Base-by-base conservation (phyloP, 2,329 filamentous ascomycete genomes). In the Colletotrichum gloeosporioides region DNA sequence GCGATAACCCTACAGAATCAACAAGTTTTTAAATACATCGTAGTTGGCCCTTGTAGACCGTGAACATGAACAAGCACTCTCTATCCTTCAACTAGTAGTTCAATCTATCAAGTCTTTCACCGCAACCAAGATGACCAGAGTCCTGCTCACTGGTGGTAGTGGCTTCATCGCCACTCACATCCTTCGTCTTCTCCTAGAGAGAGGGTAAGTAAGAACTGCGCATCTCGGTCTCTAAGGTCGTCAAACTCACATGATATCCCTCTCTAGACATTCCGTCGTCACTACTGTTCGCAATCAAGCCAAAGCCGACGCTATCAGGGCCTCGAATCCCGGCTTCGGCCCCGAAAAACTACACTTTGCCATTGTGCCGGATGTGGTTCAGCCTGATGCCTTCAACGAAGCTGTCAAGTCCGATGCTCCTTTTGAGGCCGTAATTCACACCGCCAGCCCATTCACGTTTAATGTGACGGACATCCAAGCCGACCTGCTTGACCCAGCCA, bases 291-390 rank as follows among this genome's bases (percentile, higher is more conserved):
- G 90, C 61, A 87, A 86, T 59, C 85, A 90, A 77, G 85, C 86
- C 53, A 91, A 91, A 80, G 90, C 90, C 22, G 78, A 85, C 65
- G 86, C 85, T 77, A 89, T 92, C 76, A 86, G 86, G 53, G 83
- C 85, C 63, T 87, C 89, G 10, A 86, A 90, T 80, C 84, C 88
- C 1, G 81, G 82, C 18, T 81, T 86, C 74, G 81, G 9, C 22
- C 22, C 80, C 68, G 85, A 9, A 18, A 85, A 85, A 36, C 87
- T 92, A 22, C 81, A 84, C 34, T 25, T 59, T 29, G 25, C n/a
- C 69, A 92, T 97, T 78, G 95, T 98, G 25, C 91, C 93, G 22
- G 95, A 98, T 81, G 94, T 98, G 78, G 94, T 95, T 4, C 84
- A 92, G 80, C 89, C 92, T 57, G 89, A 89, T 71, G 95, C 95